Base-by-base conservation (phyloP, 495 filamentous ascomycete species). In the Hypoxylon fragiforme region DNA sequence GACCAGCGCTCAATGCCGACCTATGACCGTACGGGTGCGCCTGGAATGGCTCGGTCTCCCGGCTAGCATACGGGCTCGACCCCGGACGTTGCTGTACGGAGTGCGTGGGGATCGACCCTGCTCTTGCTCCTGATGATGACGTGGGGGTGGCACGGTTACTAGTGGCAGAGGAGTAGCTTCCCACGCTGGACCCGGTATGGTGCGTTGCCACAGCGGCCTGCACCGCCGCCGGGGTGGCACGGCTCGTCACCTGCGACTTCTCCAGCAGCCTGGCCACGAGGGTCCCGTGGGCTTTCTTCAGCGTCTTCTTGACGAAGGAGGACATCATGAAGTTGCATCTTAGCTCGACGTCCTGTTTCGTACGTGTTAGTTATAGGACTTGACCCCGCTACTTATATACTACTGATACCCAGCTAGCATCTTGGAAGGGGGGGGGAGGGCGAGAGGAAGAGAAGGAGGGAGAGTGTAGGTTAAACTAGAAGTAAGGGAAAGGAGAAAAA, bases 291-390 rank as follows among this genome's bases (percentile, higher is more conserved):
- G 85, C 77, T 53, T 86, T 86, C 63, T 87, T 88, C 16, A 91
- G 75, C 16, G 85, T 90, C 66, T 79, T 81, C 74, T 87, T 90
- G 32, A 92, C 85, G 61, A 91, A 91, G 7, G 73, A 65, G 0
- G 82, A 78, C 73, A 90, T 78, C 53, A 89, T 70, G 14, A 90
- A 71, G 60, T 91, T 91, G 75, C 86, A 91, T 45, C 77, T 77
- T 72, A 94, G 83, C 44, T 89, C 81, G 36, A 90, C 82, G 51
- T 91, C 88, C 70, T 65, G 13, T 53, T 53, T 7, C 15, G 13
- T n/a, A n/a, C n/a, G n/a, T 11, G 34, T 49, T 24, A 40, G 51
- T 16, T 16, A 41, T 39, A 19, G 16, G 20, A 8, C 12, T 37
- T 9, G 24, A n/a, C n/a, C n/a, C n/a, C n/a, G n/a, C n/a, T n/a